phyloP scores from a whole-genome alignment of 2,329 filamentous ascomycete genomes.

The Malbranchea zuffiana region DNA sequence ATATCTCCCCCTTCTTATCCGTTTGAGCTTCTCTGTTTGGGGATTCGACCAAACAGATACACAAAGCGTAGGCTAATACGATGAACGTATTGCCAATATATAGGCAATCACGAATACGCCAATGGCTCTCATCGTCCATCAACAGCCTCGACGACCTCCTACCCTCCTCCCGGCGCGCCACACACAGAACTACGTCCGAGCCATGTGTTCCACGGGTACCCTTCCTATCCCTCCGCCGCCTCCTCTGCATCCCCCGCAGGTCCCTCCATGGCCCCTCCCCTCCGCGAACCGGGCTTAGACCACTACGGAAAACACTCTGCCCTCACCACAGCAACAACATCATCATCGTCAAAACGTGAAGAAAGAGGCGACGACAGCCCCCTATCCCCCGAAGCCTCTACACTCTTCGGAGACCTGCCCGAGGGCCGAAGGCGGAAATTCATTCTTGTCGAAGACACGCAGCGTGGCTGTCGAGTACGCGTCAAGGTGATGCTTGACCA shows the following conservation, averaged over 20 bases:
- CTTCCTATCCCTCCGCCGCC: constrained; percentile 47
- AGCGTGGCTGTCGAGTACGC: constrained; percentile 67
- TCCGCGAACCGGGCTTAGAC: constrained; percentile 46
- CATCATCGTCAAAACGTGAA: constrained; percentile 20
- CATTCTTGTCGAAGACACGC: constrained; percentile 84
- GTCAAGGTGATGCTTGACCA: constrained; percentile 88
- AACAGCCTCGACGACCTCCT: constrained; percentile 43
- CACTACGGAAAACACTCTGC: constrained; percentile 24
- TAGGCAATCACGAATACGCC: constrained; percentile 31
- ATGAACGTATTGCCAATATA: constrained; percentile 18
- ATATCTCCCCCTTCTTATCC: constrained; percentile 16
- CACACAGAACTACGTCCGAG: constrained; percentile 59
- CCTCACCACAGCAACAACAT: constrained; percentile 26
- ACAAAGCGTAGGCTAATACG: constrained; percentile 35
- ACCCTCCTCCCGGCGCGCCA: constrained; percentile 40
- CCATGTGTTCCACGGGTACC: constrained; percentile 64
- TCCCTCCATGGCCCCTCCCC: constrained; percentile 53
- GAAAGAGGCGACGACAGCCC: constrained; percentile 15
- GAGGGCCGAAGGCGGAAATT: constrained; percentile 92
- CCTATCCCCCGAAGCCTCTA: constrained; percentile 40
- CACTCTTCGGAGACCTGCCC: constrained; percentile 77
- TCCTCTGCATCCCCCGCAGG: constrained; percentile 30
- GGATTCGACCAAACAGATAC: constrained; percentile 1
- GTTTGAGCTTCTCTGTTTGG: constrained; percentile 4
- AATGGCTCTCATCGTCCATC: constrained; percentile 48